Base-by-base conservation (phyloP, 345 rosid species). In the Eucalyptus lansdowneana region DNA sequence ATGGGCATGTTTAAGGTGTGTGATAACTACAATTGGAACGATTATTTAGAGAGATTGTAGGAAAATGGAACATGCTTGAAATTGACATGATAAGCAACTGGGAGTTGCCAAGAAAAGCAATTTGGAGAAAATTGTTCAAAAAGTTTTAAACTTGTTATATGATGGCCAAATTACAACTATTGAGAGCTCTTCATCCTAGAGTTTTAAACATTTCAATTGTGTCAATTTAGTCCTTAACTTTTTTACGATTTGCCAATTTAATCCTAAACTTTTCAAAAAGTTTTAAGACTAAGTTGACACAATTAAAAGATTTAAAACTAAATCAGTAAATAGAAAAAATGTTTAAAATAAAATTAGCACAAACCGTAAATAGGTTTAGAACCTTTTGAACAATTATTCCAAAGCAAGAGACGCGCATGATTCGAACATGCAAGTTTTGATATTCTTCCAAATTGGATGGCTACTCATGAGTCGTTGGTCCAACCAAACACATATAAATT, bases 281-380 rank as follows among this genome's bases (percentile, higher is more conserved):
- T 0, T 7, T 19, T 53, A 19, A 9, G 3, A 56, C 6, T 56
- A 56, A 22, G 5, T 56, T 56, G 62, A 24, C 1, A 56, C 5
- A 4, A 56, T 56, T 9, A 24, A 56, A 56, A 56, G 3, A 9
- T 54, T 22, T 54, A 54, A 1, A 56, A 9, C 12, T 56, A 24
- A 9, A 56, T 56, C 3, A 0, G 0, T 0, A 9, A 56, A 9
- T 56, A 0, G 1, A 9, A 0, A 9, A 56, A 56, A 56, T 0
- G 62, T 9, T 54, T 56, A 56, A 56, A 56, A 56, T 56, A 2
- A 56, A 56, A 9, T 10, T 56, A 56, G 9, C 62, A 56, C 13
- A 9, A 9, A 56, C 0, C 6, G 0, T 56, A 56, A 24, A 24
- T 9, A 56, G 13, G 14, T 24, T 56, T 56, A 56, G 29, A 56